Evolutionary conservation across 2,329 filamentous ascomycete genomes (phyloP), one percentile per base, ranked within the genome.

Genomic region (Ceratocystis colombiana): DNA sequence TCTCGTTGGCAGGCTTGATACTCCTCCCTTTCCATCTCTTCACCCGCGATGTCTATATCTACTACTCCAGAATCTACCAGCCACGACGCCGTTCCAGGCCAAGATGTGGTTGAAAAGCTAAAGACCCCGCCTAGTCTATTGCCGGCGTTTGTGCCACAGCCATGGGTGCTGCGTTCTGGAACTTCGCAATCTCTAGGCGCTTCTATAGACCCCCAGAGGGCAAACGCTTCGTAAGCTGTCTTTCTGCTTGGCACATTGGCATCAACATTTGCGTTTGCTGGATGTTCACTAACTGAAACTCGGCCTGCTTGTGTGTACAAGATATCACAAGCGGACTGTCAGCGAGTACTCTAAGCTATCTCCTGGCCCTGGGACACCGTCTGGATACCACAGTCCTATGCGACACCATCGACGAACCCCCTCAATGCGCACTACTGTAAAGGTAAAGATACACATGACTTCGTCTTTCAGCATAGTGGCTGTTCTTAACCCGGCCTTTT

Each of bases 401-500:
- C 78, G 83, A 67, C 83, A 85, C 62, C 83, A 85, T 71, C 79
- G 76, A 68, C 77, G 83, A 57, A 83, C 82, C 0, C 82, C 82
- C 0, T 84, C 82, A 59, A 78, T 79, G 20, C 82, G 83, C 74
- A 80, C 80, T 67, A 78, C 83, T 71, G 76, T 85, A 73, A 84
- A 84, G 78, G 82, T 84, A 69, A 30, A 69, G 61, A 15, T 17
- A 61, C 37, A 17, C 46, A 46, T 45, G 22, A n/a, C 15, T 50
- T 37, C 17, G n/a, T 37, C 37, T 61, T 64, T 57, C 62, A 33
- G 41, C 17, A 62, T 33, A n/a, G 15, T 20, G 17, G 46, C 48
- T 28, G 10, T 22, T 45, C 37, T 37, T 17, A 12, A 37, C 41
- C 64, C 62, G 59, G 63, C 61, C 45, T 45, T 57, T 20, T 66